phyloP scores from a whole-genome alignment of 192 early-diverging fungal genomes.

The Coemansia sp. region DNA sequence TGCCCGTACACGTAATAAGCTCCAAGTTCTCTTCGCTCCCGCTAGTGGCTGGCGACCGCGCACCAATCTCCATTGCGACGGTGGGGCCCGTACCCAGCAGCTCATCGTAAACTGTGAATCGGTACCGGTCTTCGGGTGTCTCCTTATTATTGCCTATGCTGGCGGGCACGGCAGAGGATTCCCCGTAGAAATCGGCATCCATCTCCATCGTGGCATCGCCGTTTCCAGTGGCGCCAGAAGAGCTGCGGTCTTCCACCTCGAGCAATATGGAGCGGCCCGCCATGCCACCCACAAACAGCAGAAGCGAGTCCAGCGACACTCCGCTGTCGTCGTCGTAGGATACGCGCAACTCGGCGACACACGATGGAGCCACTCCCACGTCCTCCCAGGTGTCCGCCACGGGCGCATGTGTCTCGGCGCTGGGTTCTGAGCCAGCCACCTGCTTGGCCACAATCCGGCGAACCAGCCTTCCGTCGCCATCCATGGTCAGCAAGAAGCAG shows the following conservation, averaged over 20 bases:
- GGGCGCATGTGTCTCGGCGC: conserved; percentile 7
- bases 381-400: conserved; percentile 30
- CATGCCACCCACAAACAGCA: conserved; percentile 41
- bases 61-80: conserved; percentile 70
- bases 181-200: conserved; percentile 40
- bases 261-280: conserved; percentile 44
- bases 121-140: conserved; percentile 44
- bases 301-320: conserved; percentile 7
- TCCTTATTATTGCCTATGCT: conserved; percentile 29
- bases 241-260: conserved; percentile 10
- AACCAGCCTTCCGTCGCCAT: conserved; percentile 75
- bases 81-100: conserved; percentile 79
- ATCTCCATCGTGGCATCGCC: conserved; percentile 12
- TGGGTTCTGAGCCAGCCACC: conserved; percentile 20
- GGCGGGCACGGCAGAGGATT: neutral
- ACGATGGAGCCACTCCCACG: conserved; percentile 33
- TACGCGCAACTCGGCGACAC: conserved; percentile 18
- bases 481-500: conserved; percentile 67
- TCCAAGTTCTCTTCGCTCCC: conserved; percentile 42
- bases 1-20: conserved; percentile 60
- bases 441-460: conserved; percentile 63
- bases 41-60: conserved; percentile 26
- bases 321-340: conserved; percentile 17
- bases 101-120: conserved; percentile 72
- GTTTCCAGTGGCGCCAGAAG: neutral